Evolutionary conservation across 2,329 filamentous ascomycete genomes (phyloP).

Genomic region (Xylaria sp.): DNA sequence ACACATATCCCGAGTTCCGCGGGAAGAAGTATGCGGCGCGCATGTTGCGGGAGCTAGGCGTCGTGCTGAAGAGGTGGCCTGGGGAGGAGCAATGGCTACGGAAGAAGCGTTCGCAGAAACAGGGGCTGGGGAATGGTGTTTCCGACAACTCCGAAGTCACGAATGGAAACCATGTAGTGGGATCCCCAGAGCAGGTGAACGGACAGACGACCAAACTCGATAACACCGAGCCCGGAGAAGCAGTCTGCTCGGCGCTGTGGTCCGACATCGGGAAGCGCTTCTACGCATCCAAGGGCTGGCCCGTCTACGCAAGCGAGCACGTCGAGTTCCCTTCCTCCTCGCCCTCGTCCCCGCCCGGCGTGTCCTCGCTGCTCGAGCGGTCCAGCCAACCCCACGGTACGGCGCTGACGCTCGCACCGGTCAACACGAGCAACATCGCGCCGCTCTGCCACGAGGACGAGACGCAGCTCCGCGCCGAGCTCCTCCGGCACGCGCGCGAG

Average conservation of each 20-base stretch:
- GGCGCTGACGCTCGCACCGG: conserved; percentile 47
- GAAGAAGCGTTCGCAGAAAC: conserved; percentile 1
- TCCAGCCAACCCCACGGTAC: neutral
- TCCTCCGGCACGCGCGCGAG: conserved; percentile 55
- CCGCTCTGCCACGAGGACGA: conserved; percentile 74
- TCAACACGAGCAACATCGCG: conserved; percentile 71
- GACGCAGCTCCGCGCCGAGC: conserved; percentile 64
- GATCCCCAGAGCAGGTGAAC: conserved; percentile 3
- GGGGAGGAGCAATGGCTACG: conserved; percentile 32
- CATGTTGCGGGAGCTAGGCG: conserved; percentile 76
- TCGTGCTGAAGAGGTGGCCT: conserved; percentile 54
- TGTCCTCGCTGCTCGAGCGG: conserved; percentile 41
- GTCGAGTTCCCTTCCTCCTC: conserved; percentile 64
- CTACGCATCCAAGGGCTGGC: conserved; percentile 83
- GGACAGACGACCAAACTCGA: conserved; percentile 8
- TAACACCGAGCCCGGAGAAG: conserved; percentile 39
- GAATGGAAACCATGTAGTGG: neutral
- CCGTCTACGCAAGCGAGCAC: conserved; percentile 77
- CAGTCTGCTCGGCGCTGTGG: conserved; percentile 80
- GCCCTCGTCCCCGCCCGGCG: conserved; percentile 42
- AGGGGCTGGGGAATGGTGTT: neutral
- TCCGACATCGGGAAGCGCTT: conserved; percentile 88
- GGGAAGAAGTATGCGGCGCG: conserved; percentile 80
- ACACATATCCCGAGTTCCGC: conserved; percentile 73
- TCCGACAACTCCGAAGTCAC: neutral